Conservation (phyloP, 108 stramenopile species). For the Pseudonitzschia multiseries region DNA sequence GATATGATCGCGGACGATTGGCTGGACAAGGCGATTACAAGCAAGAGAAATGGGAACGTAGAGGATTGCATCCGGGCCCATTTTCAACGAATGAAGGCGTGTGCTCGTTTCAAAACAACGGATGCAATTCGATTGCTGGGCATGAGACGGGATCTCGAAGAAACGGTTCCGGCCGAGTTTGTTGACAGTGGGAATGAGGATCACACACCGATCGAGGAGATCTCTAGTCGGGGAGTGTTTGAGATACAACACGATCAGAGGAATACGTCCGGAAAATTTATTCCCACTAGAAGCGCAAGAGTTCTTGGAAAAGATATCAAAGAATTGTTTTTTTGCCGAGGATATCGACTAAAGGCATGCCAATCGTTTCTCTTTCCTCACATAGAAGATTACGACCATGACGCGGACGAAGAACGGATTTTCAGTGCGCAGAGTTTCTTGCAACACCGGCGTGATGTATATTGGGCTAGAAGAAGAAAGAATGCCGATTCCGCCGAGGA, state of each 20-base stretch:
- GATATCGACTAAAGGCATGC: slow-evolving; percentile 18
- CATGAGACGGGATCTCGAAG: neutral
- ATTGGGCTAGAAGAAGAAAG: neutral
- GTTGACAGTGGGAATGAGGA: too few relatives aligned
- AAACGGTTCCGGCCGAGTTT: neutral
- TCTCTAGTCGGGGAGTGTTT: slow-evolving; percentile 25
- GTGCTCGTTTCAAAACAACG: slow-evolving; percentile 5
- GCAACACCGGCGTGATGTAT: slow-evolving; percentile 27
- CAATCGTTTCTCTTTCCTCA: slow-evolving; percentile 10
- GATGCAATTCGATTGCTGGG: slow-evolving; percentile 37
- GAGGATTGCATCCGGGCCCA: slow-evolving; percentile 22
- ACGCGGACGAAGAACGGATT: slow-evolving; percentile 20
- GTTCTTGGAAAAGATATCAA: slow-evolving; percentile 12
- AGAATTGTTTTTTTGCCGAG: slow-evolving; percentile 11
- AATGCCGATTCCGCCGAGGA: neutral
- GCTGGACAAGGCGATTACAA: slow-evolving; percentile 31
- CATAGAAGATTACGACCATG: neutral
- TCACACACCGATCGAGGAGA: slow-evolving; percentile 17
- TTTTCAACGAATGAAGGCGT: slow-evolving; percentile 18
- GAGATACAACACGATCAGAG: neutral
- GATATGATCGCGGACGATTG: slow-evolving; percentile 12
- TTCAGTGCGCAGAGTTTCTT: slow-evolving; percentile 32
- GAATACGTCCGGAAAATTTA: neutral
- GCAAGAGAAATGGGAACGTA: slow-evolving; percentile 17
- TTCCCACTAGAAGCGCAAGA: neutral